Base-by-base conservation (phyloP, 2,329 filamentous ascomycete species). In the Aureobasidium namibiae region DNA sequence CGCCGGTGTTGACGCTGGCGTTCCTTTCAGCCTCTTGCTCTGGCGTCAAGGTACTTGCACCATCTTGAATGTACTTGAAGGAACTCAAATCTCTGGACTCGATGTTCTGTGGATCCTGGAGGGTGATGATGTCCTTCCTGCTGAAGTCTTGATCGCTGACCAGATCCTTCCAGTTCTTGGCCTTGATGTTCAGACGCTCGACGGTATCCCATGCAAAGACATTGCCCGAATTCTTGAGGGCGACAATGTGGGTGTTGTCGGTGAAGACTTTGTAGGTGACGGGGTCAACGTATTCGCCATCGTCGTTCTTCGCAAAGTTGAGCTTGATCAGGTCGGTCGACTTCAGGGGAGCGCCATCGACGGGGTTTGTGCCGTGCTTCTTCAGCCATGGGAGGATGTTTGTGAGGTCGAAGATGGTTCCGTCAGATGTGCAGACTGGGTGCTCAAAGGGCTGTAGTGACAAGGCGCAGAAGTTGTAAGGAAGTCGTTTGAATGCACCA, bases 261-360 rank as follows among this genome's bases (percentile, higher is more conserved):
- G 94, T 99, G 68, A 99, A 90, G 42, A 95, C 89, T 73, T 99
- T 99, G 80, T 89, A 97, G 0, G 92, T 96, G 48, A 99, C 92
- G 0, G 94, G 95, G 68, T 99, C 94, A 63, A 97, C 90, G 68
- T 94, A 89, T 67, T 97, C 94, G 56, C 84, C 88, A 62, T 92
- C 88, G 56, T 92, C 89, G 72, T 97, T 99, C 72, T 92, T 92
- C 61, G 89, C 82, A 73, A 97, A 96, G 70, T 92, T 87, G 64
- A 99, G 83, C 69, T 91, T 90, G 70, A 97, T 90, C 52, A 99
- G 79, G 66, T 97, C 92, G 60, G 86, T 84, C 66, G 85, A 85
- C 64, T 88, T 86, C 49, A 99, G 78, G 0, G 89, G 86, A 62
- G 86, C 77, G 62, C 92, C 94, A 63, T 89, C 86, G 56, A 96